Evolutionary conservation across 768 basidiomycete genomes (phyloP).

Genomic region (Gloeophyllum trabeum): DNA sequence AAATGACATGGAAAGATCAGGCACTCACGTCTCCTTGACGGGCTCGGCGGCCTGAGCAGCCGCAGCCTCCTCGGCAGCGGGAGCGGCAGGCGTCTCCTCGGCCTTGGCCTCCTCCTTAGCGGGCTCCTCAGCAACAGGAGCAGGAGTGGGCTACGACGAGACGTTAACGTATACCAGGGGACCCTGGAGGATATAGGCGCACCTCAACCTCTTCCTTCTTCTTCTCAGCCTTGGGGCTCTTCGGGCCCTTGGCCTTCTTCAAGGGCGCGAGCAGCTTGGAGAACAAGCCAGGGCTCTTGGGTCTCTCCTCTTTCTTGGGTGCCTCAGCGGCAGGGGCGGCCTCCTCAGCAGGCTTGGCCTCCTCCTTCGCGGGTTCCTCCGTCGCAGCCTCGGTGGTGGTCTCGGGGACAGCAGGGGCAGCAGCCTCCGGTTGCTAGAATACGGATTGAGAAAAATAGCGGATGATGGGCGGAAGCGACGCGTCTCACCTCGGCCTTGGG

Average conservation of each 20-base stretch:
- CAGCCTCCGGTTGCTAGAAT: slow-evolving; percentile 3
- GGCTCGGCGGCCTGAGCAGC: slow-evolving; percentile 34
- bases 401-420: slow-evolving; percentile 15
- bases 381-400: slow-evolving; percentile 20
- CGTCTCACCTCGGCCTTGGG: background rate
- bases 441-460: too few relatives aligned
- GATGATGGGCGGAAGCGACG: too few relatives aligned
- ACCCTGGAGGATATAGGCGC: slow-evolving; percentile 7
- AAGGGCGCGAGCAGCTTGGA: slow-evolving; percentile 72
- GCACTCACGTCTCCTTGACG: slow-evolving; percentile 66
- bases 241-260: slow-evolving; percentile 42
- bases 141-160: slow-evolving; percentile 15
- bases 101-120: slow-evolving; percentile 21
- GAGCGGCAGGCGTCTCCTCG: slow-evolving; percentile 23
- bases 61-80: slow-evolving; percentile 32
- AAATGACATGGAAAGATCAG: slow-evolving; percentile 14
- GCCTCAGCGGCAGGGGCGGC: slow-evolving; percentile 27
- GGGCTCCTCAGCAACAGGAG: slow-evolving; percentile 26
- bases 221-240: slow-evolving; percentile 69
- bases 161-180: background rate
- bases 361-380: slow-evolving; percentile 26
- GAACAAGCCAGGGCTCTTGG: slow-evolving; percentile 72
- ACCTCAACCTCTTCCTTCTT: slow-evolving; percentile 67
- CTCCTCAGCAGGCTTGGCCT: slow-evolving; percentile 34
- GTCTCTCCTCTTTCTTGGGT: slow-evolving; percentile 66